Conservation (phyloP, 2,329 filamentous ascomycete species). For the Pseudogymnoascus sp. region DNA sequence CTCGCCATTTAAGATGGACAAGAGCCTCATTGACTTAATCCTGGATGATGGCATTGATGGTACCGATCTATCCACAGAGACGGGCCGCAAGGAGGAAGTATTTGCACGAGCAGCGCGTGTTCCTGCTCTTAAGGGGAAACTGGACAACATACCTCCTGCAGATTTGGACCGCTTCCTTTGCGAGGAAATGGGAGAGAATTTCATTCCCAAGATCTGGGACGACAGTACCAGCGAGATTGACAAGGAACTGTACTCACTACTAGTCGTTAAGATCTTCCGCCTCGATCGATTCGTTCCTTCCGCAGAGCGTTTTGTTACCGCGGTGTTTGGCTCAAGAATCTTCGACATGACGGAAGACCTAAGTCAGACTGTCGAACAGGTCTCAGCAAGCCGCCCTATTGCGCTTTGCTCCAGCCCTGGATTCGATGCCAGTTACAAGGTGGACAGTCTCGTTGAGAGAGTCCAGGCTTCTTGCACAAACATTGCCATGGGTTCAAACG, state of each 20-base stretch:
- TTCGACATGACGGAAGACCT: conserved; percentile 83
- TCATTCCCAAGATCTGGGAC: conserved; percentile 71
- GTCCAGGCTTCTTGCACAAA: conserved; percentile 80
- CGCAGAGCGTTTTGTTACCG: conserved; percentile 81
- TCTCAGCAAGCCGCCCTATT: conserved; percentile 77
- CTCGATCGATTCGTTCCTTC: conserved; percentile 91
- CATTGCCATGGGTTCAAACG: conserved; percentile 98
- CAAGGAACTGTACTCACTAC: conserved; percentile 71
- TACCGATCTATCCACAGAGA: conserved; percentile 68
- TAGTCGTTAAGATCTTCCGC: conserved; percentile 90
- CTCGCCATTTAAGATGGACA: conserved; percentile 94
- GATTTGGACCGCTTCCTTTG: conserved; percentile 78
- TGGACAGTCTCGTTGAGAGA: conserved; percentile 86
- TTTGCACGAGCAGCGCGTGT: conserved; percentile 64
- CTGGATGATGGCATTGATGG: conserved; percentile 72
- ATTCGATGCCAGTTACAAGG: conserved; percentile 98
- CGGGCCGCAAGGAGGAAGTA: conserved; percentile 58
- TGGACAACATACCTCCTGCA: conserved; percentile 55
- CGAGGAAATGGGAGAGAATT: conserved; percentile 81
- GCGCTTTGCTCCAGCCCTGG: conserved; percentile 90
- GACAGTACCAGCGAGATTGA: conserved; percentile 60
- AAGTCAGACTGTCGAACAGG: conserved; percentile 75
- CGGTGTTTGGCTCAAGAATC: conserved; percentile 77
- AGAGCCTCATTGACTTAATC: conserved; percentile 76
- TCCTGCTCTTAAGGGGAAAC: conserved; percentile 63